Percentiles rank a stretch among this genome's conserved stretches.
phyloP scores from a whole-genome alignment of 768 basidiomycete species.

The Strobilomyces echinocephalus region DNA sequence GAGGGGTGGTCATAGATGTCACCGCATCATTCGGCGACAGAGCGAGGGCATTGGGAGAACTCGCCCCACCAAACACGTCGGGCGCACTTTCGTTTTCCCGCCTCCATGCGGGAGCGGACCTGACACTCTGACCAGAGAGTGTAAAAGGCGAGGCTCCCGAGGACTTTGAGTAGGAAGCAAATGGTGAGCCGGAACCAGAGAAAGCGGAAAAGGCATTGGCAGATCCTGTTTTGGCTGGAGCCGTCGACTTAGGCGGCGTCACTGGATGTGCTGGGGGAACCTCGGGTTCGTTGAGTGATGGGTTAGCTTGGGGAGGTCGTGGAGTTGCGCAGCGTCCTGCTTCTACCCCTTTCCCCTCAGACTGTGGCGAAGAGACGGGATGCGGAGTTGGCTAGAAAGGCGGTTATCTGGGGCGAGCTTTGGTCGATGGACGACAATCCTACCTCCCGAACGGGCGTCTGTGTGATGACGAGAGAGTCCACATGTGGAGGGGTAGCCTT shows the following conservation, averaged over 20 bases:
- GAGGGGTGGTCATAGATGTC: neutral
- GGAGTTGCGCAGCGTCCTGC: slow-evolving; percentile 10
- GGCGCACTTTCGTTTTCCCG: slow-evolving; percentile 4
- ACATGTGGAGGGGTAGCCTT: slow-evolving; percentile 1
- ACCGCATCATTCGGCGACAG: slow-evolving; percentile 19
- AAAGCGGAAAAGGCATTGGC: slow-evolving; percentile 39
- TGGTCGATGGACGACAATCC: neutral
- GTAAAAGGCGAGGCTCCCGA: slow-evolving; percentile 24
- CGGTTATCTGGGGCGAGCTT: slow-evolving; percentile 8
- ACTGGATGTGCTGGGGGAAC: slow-evolving; percentile 6
- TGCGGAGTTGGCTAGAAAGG: slow-evolving; percentile 10
- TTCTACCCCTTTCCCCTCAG: slow-evolving; percentile 12
- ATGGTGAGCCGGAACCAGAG: slow-evolving; percentile 33
- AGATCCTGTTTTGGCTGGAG: slow-evolving; percentile 6
- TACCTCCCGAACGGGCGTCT: slow-evolving; percentile 17
- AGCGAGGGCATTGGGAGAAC: slow-evolving; percentile 8
- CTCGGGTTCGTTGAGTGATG: slow-evolving; percentile 8
- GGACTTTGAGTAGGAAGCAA: slow-evolving; percentile 26
- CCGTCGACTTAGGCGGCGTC: slow-evolving; percentile 11
- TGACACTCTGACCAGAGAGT: slow-evolving; percentile 11
- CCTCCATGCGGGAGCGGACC: slow-evolving; percentile 26
- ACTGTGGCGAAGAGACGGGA: neutral
- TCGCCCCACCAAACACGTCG: slow-evolving; percentile 8
- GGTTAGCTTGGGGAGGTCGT: slow-evolving; percentile 1
- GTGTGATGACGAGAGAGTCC: neutral